phyloP scores from a whole-genome alignment of 1,284 basidiomycete species.

The Heterobasidion occidentale region DNA sequence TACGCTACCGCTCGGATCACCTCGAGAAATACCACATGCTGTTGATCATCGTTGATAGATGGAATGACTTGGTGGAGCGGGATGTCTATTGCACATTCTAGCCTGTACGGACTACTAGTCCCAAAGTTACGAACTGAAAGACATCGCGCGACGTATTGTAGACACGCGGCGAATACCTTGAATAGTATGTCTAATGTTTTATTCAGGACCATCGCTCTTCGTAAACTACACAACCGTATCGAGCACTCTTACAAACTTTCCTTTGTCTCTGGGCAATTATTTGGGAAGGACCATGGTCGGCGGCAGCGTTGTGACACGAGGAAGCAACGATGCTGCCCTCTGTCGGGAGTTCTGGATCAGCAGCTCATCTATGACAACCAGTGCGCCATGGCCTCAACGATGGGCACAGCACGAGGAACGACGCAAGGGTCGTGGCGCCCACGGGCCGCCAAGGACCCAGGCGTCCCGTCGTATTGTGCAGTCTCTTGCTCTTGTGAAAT shows the following conservation, averaged over 20 bases:
- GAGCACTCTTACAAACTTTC: not conserved
- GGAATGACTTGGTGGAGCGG: too few species aligned
- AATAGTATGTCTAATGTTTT: not conserved
- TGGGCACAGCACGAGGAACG: slow-evolving; percentile 94
- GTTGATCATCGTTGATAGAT: too few species aligned
- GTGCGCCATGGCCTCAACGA: slow-evolving; percentile 98
- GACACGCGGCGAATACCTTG: too few species aligned
- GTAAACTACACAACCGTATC: not conserved
- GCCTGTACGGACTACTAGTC: too few species aligned
- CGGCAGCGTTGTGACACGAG: slow-evolving; percentile 78
- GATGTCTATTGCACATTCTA: too few species aligned
- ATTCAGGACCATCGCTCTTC: not conserved
- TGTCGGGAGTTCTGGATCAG: slow-evolving; percentile 81
- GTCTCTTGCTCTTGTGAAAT: slow-evolving; percentile 92
- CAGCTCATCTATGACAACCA: slow-evolving; percentile 92
- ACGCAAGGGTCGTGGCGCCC: slow-evolving; percentile 98
- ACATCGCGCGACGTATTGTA: too few species aligned
- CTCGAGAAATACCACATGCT: too few species aligned
- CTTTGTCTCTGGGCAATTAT: not conserved
- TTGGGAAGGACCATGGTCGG: slow-evolving; percentile 73
- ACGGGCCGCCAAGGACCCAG: slow-evolving; percentile 82
- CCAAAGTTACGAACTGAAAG: too few species aligned
- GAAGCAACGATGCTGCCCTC: slow-evolving; percentile 57
- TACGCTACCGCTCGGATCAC: too few species aligned
- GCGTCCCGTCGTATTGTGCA: slow-evolving; percentile 87